A percentile compares a stretch with the other conserved stretches of the same genome.
These are phyloP conservation scores for Postia placenta DNA, from an alignment of 768 basidiomycete genomes.

Conservation along the genomic window DNA sequence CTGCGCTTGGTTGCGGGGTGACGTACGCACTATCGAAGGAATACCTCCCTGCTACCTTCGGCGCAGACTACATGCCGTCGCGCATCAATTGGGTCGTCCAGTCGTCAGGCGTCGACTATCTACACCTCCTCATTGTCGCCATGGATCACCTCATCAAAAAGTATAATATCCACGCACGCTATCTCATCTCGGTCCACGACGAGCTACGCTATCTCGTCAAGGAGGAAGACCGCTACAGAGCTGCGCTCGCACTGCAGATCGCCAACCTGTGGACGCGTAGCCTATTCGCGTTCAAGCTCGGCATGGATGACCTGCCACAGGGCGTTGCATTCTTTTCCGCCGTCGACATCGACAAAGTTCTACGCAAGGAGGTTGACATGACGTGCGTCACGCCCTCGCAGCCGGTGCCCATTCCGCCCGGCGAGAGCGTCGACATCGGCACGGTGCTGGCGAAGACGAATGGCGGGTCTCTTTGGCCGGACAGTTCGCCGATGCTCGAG, in stretches of 20 bases:
- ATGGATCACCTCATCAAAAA: slow-evolving; percentile 83
- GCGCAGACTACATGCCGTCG: slow-evolving; percentile 88
- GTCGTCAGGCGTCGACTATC: slow-evolving; percentile 96
- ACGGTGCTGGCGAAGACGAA: slow-evolving; percentile 60
- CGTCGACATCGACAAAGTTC: slow-evolving; percentile 85
- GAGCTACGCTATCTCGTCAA: slow-evolving; percentile 91
- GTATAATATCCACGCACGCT: slow-evolving; percentile 85
- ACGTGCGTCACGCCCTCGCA: slow-evolving; percentile 93
- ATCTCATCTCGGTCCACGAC: slow-evolving; percentile 95
- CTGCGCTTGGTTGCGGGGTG: slow-evolving; percentile 89
- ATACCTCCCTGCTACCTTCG: slow-evolving; percentile 75
- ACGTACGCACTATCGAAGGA: slow-evolving; percentile 91
- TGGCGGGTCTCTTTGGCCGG: slow-evolving; percentile 58
- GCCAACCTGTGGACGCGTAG: slow-evolving; percentile 94
- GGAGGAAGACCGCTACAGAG: slow-evolving; percentile 87
- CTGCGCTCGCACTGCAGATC: slow-evolving; percentile 87
- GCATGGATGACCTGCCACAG: slow-evolving; percentile 94
- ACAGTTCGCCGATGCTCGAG: slow-evolving; percentile 50
- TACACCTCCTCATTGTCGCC: slow-evolving; percentile 91
- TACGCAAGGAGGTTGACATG: slow-evolving; percentile 96
- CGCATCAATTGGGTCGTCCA: slow-evolving; percentile 99
- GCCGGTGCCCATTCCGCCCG: slow-evolving; percentile 72
- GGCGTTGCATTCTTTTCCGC: slow-evolving; percentile 97
- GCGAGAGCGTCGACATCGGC: slow-evolving; percentile 78
- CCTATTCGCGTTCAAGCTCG: slow-evolving; percentile 86